These are phyloP conservation scores for Pythium aquatile DNA, from an alignment of 352 stramenopile genomes.

Conservation along the genomic window DNA sequence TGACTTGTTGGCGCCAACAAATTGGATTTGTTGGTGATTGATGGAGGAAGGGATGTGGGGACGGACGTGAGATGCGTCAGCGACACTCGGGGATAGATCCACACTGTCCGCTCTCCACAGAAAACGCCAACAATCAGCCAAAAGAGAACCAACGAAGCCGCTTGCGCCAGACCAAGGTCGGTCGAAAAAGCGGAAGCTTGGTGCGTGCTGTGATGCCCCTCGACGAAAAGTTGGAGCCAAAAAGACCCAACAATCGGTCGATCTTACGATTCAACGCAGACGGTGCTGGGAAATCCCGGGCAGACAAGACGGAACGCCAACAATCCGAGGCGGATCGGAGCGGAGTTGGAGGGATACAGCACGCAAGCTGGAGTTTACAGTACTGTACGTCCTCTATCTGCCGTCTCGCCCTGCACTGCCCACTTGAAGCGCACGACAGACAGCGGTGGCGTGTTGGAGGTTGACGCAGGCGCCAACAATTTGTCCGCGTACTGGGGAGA, in stretches of 20 bases:
- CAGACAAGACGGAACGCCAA: slow-evolving; percentile 6
- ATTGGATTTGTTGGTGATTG: background rate
- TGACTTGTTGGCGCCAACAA: slow-evolving; percentile 6
- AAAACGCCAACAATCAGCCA: slow-evolving; percentile 2
- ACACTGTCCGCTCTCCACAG: background rate
- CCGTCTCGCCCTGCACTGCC: slow-evolving; percentile 1
- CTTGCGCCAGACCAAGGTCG: background rate
- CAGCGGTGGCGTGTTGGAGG: background rate
- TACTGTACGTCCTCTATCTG: background rate
- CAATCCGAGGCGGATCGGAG: background rate
- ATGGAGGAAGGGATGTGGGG: background rate
- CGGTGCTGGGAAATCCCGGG: background rate
- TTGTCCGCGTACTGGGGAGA: background rate
- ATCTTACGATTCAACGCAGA: slow-evolving; percentile 11
- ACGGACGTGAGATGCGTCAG: background rate
- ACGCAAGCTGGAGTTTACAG: background rate
- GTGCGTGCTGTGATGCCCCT: slow-evolving; percentile 1
- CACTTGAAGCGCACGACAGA: slow-evolving; percentile 9
- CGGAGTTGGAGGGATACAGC: background rate
- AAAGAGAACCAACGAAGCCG: background rate
- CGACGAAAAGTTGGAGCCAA: slow-evolving; percentile 3
- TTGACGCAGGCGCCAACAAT: background rate
- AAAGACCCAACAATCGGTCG: slow-evolving; percentile 1
- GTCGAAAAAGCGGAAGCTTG: background rate
- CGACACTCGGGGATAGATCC: slow-evolving; percentile 3